Conservation (phyloP, 129 eudicot genomes). For the Deinandra increscens region DNA sequence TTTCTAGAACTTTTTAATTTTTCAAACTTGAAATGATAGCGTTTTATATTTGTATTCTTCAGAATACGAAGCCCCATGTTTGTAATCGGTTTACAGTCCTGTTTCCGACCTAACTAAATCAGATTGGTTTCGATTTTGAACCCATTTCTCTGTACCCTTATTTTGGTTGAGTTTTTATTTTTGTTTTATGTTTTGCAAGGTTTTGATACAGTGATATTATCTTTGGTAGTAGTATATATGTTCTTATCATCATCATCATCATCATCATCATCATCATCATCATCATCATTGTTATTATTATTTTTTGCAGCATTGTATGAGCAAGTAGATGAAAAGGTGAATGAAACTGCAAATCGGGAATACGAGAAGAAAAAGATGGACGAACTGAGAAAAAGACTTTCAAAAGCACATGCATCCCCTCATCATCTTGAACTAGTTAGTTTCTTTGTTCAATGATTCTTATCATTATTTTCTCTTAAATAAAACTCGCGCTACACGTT, state of each 20-base stretch:
- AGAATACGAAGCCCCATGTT: background rate
- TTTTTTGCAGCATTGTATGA: slow-evolving; percentile 68
- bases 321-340: slow-evolving; percentile 75
- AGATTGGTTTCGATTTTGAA: background rate
- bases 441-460: background rate
- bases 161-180: background rate
- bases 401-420: slow-evolving; percentile 53
- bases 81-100: background rate
- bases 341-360: slow-evolving; percentile 71
- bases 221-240: too few relatives aligned
- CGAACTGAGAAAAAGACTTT: slow-evolving; percentile 70
- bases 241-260: too few relatives aligned
- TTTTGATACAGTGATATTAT: slow-evolving; percentile 1
- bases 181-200: background rate
- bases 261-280: background rate
- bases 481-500: too few relatives aligned
- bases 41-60: background rate
- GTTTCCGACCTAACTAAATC: background rate
- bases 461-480: too few relatives aligned
- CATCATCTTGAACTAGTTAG: slow-evolving; percentile 76
- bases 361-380: slow-evolving; percentile 66
- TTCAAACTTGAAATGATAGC: background rate
- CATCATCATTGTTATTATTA: background rate
- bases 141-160: background rate
- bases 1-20: background rate